A percentile compares a stretch with the other conserved stretches of the same genome.
Evolutionary conservation across 2,329 filamentous ascomycete species (phyloP).

Genomic region (Sarocladiaceae sp.): DNA sequence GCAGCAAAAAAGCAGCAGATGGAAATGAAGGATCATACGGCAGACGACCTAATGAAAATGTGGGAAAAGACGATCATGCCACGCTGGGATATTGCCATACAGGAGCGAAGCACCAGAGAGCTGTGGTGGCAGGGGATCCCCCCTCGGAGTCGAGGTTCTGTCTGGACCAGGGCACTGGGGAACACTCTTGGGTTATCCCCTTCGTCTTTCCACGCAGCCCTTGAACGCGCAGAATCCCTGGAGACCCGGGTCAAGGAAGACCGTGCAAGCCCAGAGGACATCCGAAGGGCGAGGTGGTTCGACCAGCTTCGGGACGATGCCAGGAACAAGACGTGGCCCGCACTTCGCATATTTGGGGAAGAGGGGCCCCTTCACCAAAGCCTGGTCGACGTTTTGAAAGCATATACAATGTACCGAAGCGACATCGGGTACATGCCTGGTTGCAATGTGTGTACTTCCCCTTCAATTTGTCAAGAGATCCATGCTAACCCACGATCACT

Average conservation of each 20-base stretch:
- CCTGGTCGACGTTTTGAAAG: constrained; percentile 66
- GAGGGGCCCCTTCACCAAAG: constrained; percentile 60
- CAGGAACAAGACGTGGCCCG: constrained; percentile 57
- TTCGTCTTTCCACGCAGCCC: constrained; percentile 63
- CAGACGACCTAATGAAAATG: constrained; percentile 49
- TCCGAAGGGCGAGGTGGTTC: constrained; percentile 54
- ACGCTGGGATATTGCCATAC: constrained; percentile 66
- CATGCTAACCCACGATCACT: constrained; percentile 16
- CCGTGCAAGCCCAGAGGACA: constrained; percentile 46
- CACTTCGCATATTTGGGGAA: constrained; percentile 65
- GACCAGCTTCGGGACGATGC: constrained; percentile 59
- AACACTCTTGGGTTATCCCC: constrained; percentile 65
- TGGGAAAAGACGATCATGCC: constrained; percentile 75
- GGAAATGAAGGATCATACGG: constrained; percentile 47
- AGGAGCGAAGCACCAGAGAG: constrained; percentile 63
- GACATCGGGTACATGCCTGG: constrained; percentile 74
- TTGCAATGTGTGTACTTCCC: constrained; percentile 57
- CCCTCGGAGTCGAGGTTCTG: constrained; percentile 59
- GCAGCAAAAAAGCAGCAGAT: constrained; percentile 44
- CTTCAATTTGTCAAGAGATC: neutral
- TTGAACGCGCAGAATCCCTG: constrained; percentile 58
- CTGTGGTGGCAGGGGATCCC: constrained; percentile 79
- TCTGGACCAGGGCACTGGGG: constrained; percentile 67
- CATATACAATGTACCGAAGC: constrained; percentile 75
- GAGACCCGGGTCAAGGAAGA: constrained; percentile 49